phyloP scores from a whole-genome alignment of 257 asterid genomes.

The Osmanthus fragrans region DNA sequence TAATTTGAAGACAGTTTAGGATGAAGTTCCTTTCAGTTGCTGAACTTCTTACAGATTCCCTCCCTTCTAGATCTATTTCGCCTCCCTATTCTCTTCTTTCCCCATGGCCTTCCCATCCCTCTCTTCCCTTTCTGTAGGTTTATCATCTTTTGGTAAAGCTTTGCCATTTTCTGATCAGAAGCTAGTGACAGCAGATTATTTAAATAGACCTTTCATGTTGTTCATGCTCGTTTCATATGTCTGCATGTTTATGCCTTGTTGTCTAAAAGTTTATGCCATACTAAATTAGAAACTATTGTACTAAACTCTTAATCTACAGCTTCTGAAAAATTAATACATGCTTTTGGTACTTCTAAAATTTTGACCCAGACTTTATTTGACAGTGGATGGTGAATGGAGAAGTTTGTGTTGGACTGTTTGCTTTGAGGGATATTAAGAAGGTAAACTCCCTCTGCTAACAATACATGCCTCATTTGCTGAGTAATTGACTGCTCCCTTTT shows the following conservation, averaged over 20 bases:
- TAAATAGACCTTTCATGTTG: neutral
- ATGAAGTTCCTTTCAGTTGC: conserved; percentile 15
- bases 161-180: neutral
- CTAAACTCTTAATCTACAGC: conserved; percentile 14
- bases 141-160: neutral
- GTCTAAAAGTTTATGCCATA: neutral
- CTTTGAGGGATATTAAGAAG: conserved; percentile 11
- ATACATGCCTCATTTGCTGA: neutral
- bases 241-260: neutral
- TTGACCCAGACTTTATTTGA: conserved; percentile 25
- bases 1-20: conserved; percentile 7
- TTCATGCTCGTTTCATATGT: neutral
- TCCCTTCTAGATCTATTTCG: neutral
- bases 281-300: neutral
- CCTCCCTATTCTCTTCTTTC: neutral
- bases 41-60: neutral
- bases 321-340: neutral
- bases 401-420: conserved; percentile 73
- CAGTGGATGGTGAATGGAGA: conserved; percentile 99
- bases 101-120: neutral
- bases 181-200: neutral
- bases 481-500: neutral
- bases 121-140: neutral
- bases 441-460: neutral
- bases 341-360: conserved; percentile 4